phyloP scores from a whole-genome alignment of 371 early-diverging fungal genomes.

The Mortierella sp. region DNA sequence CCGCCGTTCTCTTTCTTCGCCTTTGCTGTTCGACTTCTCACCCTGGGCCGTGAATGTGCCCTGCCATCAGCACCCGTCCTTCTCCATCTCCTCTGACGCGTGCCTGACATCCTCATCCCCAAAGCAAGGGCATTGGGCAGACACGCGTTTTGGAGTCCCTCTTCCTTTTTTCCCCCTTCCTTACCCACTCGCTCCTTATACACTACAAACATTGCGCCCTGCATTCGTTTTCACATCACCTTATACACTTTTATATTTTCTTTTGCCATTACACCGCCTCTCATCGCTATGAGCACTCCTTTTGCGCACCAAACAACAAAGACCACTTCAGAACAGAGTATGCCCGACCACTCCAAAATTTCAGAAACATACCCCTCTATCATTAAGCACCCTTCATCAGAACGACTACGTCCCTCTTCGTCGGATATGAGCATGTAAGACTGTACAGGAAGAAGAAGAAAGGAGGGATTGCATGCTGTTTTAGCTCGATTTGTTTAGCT shows the following conservation, averaged over 20 bases:
- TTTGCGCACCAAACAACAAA: neutral
- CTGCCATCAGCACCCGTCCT: neutral
- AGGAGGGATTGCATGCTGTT: neutral
- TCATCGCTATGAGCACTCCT: slow-evolving; percentile 1
- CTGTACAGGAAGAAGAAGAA: neutral
- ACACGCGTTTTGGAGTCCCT: slow-evolving; percentile 3
- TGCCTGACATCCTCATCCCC: slow-evolving; percentile 6
- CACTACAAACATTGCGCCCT: neutral
- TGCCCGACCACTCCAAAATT: slow-evolving; percentile 2
- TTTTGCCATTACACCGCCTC: neutral
- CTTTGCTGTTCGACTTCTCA: neutral
- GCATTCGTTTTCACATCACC: neutral
- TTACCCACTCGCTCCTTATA: neutral
- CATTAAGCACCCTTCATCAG: neutral
- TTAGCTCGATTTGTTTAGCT: neutral
- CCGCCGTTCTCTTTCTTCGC: neutral
- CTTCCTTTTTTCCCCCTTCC: neutral
- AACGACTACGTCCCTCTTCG: neutral
- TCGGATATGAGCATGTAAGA: neutral
- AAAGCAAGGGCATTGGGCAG: neutral
- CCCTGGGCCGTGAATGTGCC: neutral
- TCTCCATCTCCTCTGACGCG: slow-evolving; percentile 1
- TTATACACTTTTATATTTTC: neutral
- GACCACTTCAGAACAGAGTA: neutral
- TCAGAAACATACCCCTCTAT: slow-evolving; percentile 3